Conservation (phyloP, 75 land plant species). For the Gnetum montanum region DNA sequence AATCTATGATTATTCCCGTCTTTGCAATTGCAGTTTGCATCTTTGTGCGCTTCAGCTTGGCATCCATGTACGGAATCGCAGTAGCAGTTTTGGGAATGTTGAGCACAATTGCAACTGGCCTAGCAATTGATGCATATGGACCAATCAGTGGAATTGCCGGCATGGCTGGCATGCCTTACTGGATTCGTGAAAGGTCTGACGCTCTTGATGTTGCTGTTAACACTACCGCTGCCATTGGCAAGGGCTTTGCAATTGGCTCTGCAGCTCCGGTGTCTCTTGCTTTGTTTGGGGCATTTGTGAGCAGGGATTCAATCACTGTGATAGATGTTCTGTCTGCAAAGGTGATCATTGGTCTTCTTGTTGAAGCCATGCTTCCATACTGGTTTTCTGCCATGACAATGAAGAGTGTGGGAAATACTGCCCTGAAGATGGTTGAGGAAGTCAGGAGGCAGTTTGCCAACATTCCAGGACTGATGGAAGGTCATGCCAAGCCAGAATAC, state of each 20-base stretch:
- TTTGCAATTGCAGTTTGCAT: slow-evolving; percentile 18
- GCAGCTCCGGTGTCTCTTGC: not conserved
- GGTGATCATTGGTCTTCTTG: slow-evolving; percentile 28
- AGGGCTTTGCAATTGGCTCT: slow-evolving; percentile 1
- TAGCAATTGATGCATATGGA: slow-evolving; percentile 38
- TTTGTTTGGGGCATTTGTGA: slow-evolving; percentile 1
- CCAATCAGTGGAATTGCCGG: slow-evolving; percentile 29
- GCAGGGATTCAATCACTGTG: slow-evolving; percentile 15
- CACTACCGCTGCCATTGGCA: slow-evolving; percentile 17
- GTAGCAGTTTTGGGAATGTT: slow-evolving; percentile 24
- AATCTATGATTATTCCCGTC: not conserved
- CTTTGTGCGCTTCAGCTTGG: slow-evolving; percentile 12
- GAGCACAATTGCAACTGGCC: slow-evolving; percentile 23
- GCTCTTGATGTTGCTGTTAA: slow-evolving; percentile 19
- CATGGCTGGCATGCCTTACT: slow-evolving; percentile 26
- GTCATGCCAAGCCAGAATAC: slow-evolving; percentile 63
- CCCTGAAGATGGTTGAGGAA: slow-evolving; percentile 66
- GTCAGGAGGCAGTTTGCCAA: slow-evolving; percentile 70
- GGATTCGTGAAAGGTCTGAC: slow-evolving; percentile 21
- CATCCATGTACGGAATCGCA: slow-evolving; percentile 19
- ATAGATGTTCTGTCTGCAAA: slow-evolving; percentile 23
- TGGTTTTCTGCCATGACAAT: slow-evolving; percentile 38
- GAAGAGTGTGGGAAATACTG: slow-evolving; percentile 23
- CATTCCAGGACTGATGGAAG: slow-evolving; percentile 73
- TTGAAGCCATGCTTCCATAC: slow-evolving; percentile 30